Evolutionary conservation across 257 asterid species (phyloP).

Genomic region (Striga asiatica): DNA sequence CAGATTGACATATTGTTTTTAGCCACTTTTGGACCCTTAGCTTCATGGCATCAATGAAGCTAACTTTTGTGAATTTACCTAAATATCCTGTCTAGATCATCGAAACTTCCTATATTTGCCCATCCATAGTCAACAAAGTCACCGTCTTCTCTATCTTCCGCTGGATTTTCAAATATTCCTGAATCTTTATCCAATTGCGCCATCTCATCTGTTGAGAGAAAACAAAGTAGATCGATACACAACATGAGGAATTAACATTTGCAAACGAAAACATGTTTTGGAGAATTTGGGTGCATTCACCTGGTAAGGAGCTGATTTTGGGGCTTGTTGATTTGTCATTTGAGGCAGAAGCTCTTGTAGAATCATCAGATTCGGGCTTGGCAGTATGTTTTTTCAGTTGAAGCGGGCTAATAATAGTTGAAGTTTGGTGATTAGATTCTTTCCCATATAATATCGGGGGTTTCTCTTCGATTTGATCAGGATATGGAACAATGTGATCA

Average conservation of each 20-base stretch:
- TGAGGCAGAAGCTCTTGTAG: slow-evolving; percentile 23
- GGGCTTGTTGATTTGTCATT: slow-evolving; percentile 23
- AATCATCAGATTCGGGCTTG: slow-evolving; percentile 26
- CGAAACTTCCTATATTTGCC: slow-evolving; percentile 87
- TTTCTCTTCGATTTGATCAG: slow-evolving; percentile 43
- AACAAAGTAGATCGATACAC: background rate
- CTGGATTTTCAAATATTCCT: slow-evolving; percentile 44
- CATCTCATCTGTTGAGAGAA: slow-evolving; percentile 41
- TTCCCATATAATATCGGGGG: slow-evolving; percentile 35
- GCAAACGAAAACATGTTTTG: background rate
- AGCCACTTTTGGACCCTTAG: no score
- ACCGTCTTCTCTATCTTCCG: slow-evolving; percentile 44
- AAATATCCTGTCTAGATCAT: slow-evolving; percentile 82
- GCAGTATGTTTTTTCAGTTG: slow-evolving; percentile 34
- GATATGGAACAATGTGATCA: slow-evolving; percentile 84
- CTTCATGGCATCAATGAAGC: slow-evolving; percentile 6
- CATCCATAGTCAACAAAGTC: slow-evolving; percentile 76
- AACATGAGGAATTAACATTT: no score
- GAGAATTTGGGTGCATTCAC: slow-evolving; percentile 21
- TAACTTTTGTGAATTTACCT: slow-evolving; percentile 41
- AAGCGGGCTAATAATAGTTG: slow-evolving; percentile 20
- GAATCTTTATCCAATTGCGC: slow-evolving; percentile 30
- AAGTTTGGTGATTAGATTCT: slow-evolving; percentile 33
- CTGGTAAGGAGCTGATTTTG: slow-evolving; percentile 23
- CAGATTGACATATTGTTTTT: slow-evolving; percentile 40